Evolutionary conservation across 2,329 filamentous ascomycete genomes (phyloP), one percentile per base, ranked within the genome.

Genomic region (Penicillium brevicompactum): DNA sequence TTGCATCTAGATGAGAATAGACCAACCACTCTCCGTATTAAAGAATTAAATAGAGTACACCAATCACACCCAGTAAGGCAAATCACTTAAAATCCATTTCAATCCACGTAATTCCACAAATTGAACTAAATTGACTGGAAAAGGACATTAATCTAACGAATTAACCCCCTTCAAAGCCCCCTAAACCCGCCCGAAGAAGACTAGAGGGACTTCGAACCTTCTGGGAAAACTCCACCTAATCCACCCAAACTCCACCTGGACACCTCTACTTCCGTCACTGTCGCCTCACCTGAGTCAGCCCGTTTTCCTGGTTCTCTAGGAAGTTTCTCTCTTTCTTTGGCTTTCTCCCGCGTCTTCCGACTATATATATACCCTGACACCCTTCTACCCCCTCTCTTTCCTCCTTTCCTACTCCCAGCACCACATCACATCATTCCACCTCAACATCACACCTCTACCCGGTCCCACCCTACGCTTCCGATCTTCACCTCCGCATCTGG

Each of bases 301-400:
- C 40, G 47, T 53, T 49, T 57, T 56, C 45, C 48, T 48, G 49
- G 49, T 56, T 27, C 24, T 18, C n/a, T 51, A 31, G 49, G 45
- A 51, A 32, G n/a, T 51, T 49, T 51, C 47, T 41, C 47, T 41
- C 24, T 37, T 49, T 53, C 46, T 49, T 53, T 57, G 46, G 50
- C 53, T 49, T 52, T 46, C 55, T 59, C 64, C 64, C 64, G 63
- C 64, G 56, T 57, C 48, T 67, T 66, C 63, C 64, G 64, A 60
- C 38, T 64, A 60, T 60, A 57, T 55, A 52, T 55, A 46, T 41
- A 38, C 54, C 42, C 46, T 37, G 31, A 11, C n/a, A n/a, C 16
- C 5, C 8, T 16, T 18, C 32, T 53, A 49, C 45, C 37, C 16
- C 13, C 9, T 49, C n/a, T 37, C 8, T 31, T 47, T 30, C 41